phyloP scores from a whole-genome alignment of 345 rosid genomes.

The Aquilaria yunnanensis region DNA sequence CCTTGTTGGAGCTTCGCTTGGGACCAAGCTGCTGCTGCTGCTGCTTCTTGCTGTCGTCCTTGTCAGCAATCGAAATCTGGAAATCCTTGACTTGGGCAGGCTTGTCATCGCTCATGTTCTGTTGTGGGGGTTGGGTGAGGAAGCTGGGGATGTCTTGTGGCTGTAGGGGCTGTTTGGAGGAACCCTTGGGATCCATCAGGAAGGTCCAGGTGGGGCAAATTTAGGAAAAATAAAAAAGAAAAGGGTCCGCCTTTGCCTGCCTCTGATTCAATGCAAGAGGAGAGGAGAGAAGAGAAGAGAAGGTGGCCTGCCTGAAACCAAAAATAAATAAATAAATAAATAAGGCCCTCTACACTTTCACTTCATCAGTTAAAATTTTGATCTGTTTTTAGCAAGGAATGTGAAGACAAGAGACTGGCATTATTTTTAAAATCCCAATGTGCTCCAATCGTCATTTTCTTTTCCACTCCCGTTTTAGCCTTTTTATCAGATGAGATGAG shows the following conservation, averaged over 20 bases:
- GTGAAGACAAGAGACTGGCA: constrained; percentile 12
- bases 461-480: background rate
- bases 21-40: constrained; percentile 55
- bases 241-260: constrained; percentile 9
- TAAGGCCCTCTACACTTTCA: constrained; percentile 33
- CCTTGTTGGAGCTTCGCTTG: constrained; percentile 88
- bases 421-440: constrained; percentile 18
- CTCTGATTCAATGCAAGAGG: constrained; percentile 32
- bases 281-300: constrained; percentile 35
- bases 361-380: constrained; percentile 32
- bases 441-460: background rate
- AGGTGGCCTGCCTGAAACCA: too few relatives aligned
- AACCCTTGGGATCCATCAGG: constrained; percentile 64
- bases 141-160: constrained; percentile 49
- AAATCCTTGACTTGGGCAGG: constrained; percentile 67
- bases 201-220: constrained; percentile 20
- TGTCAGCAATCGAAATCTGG: constrained; percentile 66
- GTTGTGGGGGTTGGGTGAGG: constrained; percentile 39
- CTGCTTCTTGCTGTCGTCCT: constrained; percentile 48
- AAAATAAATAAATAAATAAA: too few relatives aligned
- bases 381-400: constrained; percentile 48
- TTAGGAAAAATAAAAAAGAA: constrained; percentile 4
- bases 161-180: constrained; percentile 31
- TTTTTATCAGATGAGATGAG: background rate
- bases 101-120: constrained; percentile 30